Base-by-base conservation (phyloP, 352 stramenopile species). In the Phytophthora citricola region DNA sequence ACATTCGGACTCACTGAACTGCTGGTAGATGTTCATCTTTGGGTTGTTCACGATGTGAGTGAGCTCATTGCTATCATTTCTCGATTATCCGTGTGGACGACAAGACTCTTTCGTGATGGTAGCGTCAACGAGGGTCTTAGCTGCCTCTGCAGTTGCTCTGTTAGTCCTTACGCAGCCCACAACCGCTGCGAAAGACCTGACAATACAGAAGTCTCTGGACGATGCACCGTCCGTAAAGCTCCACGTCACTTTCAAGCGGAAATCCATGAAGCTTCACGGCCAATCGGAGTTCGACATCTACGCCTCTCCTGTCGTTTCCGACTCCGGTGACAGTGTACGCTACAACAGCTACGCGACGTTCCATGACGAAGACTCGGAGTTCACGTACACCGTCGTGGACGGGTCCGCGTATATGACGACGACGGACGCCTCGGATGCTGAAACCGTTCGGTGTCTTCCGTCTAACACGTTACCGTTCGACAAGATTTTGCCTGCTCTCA, bases 271-370 rank as follows among this genome's bases (percentile, higher is more conserved):
- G 6, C 29, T 80, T 10, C 61, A 74, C 32, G 64, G 69, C 10
- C 40, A 68, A 6, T 65, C 68, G 43, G 43, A 71, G 49, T 73
- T 77, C 32, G 47, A 78, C 20, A 48, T 80, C 7, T 70, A 71
- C 26, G 75, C 63, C 0, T 72, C 56, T 6, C 71, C 64, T 0
- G 48, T 79, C 5, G 56, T 73, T 32, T 64, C 57, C 0, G 17
- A 46, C 6, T 49, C 57, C 22, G 45, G 51, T 4, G 38, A 10
- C 29, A 57, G 43, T 22, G 53, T 80, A 1, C 44, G 66, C 7
- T 83, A 74, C 56, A 41, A 78, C 43, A 54, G 60, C 17, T 63
- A 73, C 47, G 50, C 64, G 7, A 66, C 54, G 0, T 69, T 73
- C 31, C 7, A 46, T 5, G 68, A 73, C 17, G 50, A 59, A 1